These are phyloP conservation scores for Tricholoma matsutake DNA, from an alignment of 768 basidiomycete genomes.

Conservation along the genomic window DNA sequence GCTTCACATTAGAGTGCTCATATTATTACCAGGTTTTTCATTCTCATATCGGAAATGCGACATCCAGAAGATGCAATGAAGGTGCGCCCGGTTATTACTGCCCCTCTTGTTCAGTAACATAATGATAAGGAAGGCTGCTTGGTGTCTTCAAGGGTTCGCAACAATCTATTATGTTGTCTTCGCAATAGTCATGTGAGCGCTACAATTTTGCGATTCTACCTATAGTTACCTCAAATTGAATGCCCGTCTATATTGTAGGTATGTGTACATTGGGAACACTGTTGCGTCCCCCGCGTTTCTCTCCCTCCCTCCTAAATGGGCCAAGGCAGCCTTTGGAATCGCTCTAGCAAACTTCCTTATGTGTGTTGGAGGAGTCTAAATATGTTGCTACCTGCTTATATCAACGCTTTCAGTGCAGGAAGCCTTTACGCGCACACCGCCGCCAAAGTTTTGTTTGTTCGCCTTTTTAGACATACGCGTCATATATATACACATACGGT, in stretches of 20 bases:
- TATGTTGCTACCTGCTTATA: too few relatives aligned
- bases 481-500: constrained; percentile 51
- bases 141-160: constrained; percentile 51
- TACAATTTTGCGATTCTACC: constrained; percentile 6
- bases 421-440: constrained; percentile 47
- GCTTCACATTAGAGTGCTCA: too few relatives aligned
- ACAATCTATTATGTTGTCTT: constrained; percentile 51
- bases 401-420: too few relatives aligned
- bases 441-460: constrained; percentile 51
- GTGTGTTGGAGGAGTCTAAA: constrained; percentile 40
- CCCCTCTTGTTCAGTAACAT: too few relatives aligned
- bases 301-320: constrained; percentile 47
- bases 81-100: too few relatives aligned
- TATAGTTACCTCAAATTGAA: background rate
- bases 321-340: constrained; percentile 47
- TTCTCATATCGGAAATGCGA: constrained; percentile 56
- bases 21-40: constrained; percentile 31
- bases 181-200: constrained; percentile 28
- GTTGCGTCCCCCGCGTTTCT: constrained; percentile 45
- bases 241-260: constrained; percentile 3
- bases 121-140: constrained; percentile 36
- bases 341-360: constrained; percentile 51
- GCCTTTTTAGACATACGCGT: constrained; percentile 44
- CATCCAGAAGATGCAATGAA: constrained; percentile 54
- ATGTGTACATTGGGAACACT: constrained; percentile 45